Evolutionary conservation across 331 rosid species (phyloP).

Genomic region (Prunus yedoensis): DNA sequence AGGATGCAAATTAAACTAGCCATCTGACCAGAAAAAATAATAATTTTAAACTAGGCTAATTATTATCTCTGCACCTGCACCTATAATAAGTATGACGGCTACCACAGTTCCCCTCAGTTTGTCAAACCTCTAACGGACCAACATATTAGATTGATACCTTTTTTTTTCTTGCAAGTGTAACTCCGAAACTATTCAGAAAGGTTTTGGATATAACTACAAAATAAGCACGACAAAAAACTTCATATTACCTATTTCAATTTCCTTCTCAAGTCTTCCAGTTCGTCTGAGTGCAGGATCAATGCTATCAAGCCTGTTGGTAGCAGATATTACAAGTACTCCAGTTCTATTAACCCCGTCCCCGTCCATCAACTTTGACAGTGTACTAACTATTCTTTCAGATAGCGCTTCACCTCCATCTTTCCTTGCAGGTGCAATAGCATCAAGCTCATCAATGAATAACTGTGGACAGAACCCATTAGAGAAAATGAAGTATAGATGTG

Average conservation of each 20-base stretch:
- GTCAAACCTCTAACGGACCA: background rate
- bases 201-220: conserved; percentile 9
- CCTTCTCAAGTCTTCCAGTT: conserved; percentile 91
- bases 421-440: conserved; percentile 92
- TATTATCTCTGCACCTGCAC: background rate
- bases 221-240: conserved; percentile 9
- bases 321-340: conserved; percentile 76
- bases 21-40: too few species aligned
- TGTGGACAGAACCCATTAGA: conserved; percentile 34
- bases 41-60: background rate
- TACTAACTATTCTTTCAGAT: conserved; percentile 85
- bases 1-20: too few species aligned
- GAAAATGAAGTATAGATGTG: conserved; percentile 2
- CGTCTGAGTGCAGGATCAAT: conserved; percentile 95
- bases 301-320: conserved; percentile 82
- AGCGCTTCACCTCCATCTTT: conserved; percentile 89
- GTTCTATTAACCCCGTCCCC: conserved; percentile 73
- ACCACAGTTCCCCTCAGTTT: background rate
- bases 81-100: background rate
- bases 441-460: conserved; percentile 92
- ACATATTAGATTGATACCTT: background rate
- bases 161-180: background rate
- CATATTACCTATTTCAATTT: conserved; percentile 82
- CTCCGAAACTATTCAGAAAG: background rate
- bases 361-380: conserved; percentile 61